These are phyloP conservation scores for Solanum arcanum DNA, from an alignment of 257 asterid genomes.

Conservation along the genomic window DNA sequence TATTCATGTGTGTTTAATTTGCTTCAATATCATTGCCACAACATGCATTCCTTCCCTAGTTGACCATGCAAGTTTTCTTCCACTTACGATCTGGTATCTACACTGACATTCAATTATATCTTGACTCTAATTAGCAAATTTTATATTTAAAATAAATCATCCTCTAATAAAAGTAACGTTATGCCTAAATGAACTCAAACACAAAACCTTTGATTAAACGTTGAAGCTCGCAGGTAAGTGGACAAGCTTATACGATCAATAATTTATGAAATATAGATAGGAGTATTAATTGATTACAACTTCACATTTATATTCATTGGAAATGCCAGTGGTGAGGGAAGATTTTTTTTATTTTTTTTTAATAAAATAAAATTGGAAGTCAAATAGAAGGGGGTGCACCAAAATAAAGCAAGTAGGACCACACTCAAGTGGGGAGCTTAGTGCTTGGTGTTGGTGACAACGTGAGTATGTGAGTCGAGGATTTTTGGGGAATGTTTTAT, in stretches of 20 bases:
- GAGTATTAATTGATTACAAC: not conserved
- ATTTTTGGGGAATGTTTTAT: not conserved
- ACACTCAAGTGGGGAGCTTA: not conserved
- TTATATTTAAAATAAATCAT: not conserved
- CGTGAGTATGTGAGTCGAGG: not conserved
- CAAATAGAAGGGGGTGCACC: not conserved
- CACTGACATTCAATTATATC: not conserved
- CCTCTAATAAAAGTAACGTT: no score
- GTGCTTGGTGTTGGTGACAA: not conserved
- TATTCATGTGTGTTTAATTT: not conserved
- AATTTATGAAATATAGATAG: not conserved
- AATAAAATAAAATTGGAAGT: not conserved
- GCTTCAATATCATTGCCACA: not conserved
- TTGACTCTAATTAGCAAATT: rapidly evolving
- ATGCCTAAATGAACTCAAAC: not conserved
- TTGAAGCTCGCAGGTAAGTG: not conserved
- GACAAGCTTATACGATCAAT: not conserved
- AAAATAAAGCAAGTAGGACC: not conserved
- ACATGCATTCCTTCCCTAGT: not conserved
- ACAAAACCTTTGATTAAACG: not conserved
- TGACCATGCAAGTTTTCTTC: not conserved
- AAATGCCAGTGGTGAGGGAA: not conserved
- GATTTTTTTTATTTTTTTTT: not conserved
- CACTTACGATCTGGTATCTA: not conserved
- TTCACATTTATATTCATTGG: not conserved